A percentile compares a stretch with the other conserved stretches of the same genome.
Evolutionary conservation across 495 filamentous ascomycete genomes (phyloP).

Genomic region (Jackrogersella minutella): DNA sequence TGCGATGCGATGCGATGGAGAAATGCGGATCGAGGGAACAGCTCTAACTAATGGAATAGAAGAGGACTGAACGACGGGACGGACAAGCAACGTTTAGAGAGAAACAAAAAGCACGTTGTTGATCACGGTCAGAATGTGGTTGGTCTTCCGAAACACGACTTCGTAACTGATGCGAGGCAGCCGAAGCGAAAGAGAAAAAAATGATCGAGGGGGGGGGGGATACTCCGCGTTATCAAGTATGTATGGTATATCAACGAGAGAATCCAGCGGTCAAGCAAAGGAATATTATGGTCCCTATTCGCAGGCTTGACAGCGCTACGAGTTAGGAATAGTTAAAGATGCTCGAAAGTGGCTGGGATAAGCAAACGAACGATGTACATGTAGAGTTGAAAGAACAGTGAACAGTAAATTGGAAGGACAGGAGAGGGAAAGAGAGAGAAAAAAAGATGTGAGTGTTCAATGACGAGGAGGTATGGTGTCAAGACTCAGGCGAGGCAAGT

Average conservation of each 20-base stretch:
- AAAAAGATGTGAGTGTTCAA: conserved; percentile 26
- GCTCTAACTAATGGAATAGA: conserved; percentile 19
- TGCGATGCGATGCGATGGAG: conserved; percentile 25
- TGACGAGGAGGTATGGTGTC: conserved; percentile 40
- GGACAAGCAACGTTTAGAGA: conserved; percentile 18
- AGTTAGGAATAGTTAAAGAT: conserved; percentile 14
- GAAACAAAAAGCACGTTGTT: conserved; percentile 27
- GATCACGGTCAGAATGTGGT: conserved; percentile 22
- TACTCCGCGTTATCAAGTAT: conserved; percentile 25
- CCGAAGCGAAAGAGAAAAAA: conserved; percentile 23
- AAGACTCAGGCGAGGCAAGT: conserved; percentile 28
- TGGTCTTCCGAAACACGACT: conserved; percentile 34
- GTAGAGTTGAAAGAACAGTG: conserved; percentile 13
- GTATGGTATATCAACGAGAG: conserved; percentile 35
- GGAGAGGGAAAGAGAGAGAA: not conserved
- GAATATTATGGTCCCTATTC: conserved; percentile 29
- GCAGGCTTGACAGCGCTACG: conserved; percentile 21
- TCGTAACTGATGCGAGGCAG: conserved; percentile 21
- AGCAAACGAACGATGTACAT: conserved; percentile 32
- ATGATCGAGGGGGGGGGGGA: conserved; percentile 21
- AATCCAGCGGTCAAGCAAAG: conserved; percentile 28
- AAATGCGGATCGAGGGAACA: conserved; percentile 32
- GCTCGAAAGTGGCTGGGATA: conserved; percentile 22
- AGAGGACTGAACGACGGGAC: conserved; percentile 20
- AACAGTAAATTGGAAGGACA: no score